phyloP scores from a whole-genome alignment of 2,329 filamentous ascomycete species.

The Fusarium austroafricanum region DNA sequence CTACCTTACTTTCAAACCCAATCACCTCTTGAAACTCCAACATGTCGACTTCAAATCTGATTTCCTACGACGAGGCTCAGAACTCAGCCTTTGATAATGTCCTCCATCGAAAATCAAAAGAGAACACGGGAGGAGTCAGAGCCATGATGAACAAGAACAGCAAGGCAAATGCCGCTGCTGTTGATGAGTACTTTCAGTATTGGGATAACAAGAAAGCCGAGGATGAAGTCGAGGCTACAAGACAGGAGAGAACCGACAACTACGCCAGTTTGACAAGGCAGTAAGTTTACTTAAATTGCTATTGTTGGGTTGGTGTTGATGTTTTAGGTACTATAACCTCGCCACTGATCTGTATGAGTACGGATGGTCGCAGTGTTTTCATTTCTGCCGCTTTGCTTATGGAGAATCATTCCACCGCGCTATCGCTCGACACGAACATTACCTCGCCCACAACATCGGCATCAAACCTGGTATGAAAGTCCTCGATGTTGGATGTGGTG shows the following conservation, averaged over 20 bases:
- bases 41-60: slow-evolving; percentile 62
- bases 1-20: accelerated
- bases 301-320: neutral
- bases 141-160: slow-evolving; percentile 84
- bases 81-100: slow-evolving; percentile 89
- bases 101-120: slow-evolving; percentile 76
- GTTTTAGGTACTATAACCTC: slow-evolving; percentile 84
- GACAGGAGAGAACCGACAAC: slow-evolving; percentile 78
- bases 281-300: slow-evolving; percentile 60
- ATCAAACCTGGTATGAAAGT: slow-evolving; percentile 85
- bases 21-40: neutral
- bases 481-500: slow-evolving; percentile 94
- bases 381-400: slow-evolving; percentile 91
- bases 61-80: slow-evolving; percentile 80
- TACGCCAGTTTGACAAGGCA: slow-evolving; percentile 91
- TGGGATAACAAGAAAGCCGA: slow-evolving; percentile 83
- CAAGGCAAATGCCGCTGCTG: slow-evolving; percentile 77
- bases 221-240: slow-evolving; percentile 78
- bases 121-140: slow-evolving; percentile 74
- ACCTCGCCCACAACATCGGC: slow-evolving; percentile 86
- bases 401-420: slow-evolving; percentile 88
- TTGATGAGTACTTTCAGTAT: slow-evolving; percentile 91
- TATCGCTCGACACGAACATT: slow-evolving; percentile 94
- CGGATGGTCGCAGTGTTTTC: slow-evolving; percentile 92
- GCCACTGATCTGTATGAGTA: slow-evolving; percentile 94